Evolutionary conservation across 805 yeast species (phyloP).

Genomic region (Yamadazyma philogaea): DNA sequence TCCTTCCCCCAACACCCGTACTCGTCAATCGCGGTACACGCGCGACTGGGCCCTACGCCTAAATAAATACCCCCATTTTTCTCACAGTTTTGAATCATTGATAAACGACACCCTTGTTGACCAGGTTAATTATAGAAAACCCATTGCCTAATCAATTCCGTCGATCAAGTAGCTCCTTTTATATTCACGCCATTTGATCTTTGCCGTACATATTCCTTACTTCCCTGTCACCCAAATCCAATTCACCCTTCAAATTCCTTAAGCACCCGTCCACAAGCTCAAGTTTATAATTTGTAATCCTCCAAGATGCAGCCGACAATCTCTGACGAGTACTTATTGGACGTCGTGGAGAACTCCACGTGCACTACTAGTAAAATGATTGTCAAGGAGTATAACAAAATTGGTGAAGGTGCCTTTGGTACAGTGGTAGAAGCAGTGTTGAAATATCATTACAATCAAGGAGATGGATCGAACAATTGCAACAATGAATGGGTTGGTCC

Average conservation of each 20-base stretch:
- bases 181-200: not conserved
- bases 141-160: not conserved
- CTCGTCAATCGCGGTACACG: not conserved
- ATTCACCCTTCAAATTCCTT: not conserved
- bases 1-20: not conserved
- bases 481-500: slow-evolving; percentile 62
- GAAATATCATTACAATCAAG: slow-evolving; percentile 20
- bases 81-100: not conserved
- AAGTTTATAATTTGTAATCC: not conserved
- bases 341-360: slow-evolving; percentile 59
- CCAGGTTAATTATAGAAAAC: not conserved
- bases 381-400: slow-evolving; percentile 65
- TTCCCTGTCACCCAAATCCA: not conserved
- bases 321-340: slow-evolving; percentile 33
- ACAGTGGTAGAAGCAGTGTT: slow-evolving; percentile 74
- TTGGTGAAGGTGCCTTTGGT: slow-evolving; percentile 87
- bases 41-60: slow-evolving; percentile 4
- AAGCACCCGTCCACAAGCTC: not conserved
- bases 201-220: not conserved
- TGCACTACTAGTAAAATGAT: slow-evolving; percentile 57
- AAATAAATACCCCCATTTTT: slow-evolving; percentile 4
- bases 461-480: slow-evolving; percentile 7
- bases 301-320: slow-evolving; percentile 8
- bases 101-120: slow-evolving; percentile 1
- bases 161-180: not conserved